phyloP scores from a whole-genome alignment of 805 yeast genomes.

The Ogataea sp. region DNA sequence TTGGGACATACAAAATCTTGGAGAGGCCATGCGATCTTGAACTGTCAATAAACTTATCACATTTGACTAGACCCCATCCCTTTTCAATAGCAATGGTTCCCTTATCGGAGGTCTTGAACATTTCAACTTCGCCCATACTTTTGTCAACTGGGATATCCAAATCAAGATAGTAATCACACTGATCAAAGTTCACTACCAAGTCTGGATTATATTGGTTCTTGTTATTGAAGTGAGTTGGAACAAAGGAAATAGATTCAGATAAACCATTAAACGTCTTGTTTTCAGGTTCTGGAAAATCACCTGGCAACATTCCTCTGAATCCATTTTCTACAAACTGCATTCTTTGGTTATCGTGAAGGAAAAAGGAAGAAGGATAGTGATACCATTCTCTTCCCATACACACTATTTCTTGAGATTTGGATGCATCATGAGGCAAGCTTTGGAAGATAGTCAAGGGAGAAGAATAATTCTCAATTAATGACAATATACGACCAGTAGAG shows the following conservation, averaged over 20 bases:
- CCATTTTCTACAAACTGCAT: constrained; percentile 66
- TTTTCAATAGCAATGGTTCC: constrained; percentile 11
- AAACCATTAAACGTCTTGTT: constrained; percentile 12
- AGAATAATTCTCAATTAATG: constrained; percentile 57
- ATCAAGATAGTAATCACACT: constrained; percentile 71
- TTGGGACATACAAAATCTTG: constrained; percentile 46
- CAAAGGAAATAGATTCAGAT: constrained; percentile 30
- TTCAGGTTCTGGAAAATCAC: constrained; percentile 54
- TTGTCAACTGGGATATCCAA: constrained; percentile 38
- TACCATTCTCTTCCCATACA: constrained; percentile 97
- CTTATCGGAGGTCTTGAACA: constrained; percentile 6
- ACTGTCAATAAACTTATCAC: constrained; percentile 45
- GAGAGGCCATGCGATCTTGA: constrained; percentile 47
- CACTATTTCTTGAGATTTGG: constrained; percentile 35
- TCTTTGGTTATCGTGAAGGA: constrained; percentile 57
- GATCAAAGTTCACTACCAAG: constrained; percentile 38
- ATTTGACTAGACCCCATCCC: constrained; percentile 41
- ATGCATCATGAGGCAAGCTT: constrained; percentile 24
- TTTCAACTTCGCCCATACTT: constrained; percentile 35
- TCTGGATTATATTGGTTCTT: constrained; percentile 55
- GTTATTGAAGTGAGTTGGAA: constrained; percentile 70
- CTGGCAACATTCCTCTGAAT: constrained; percentile 83
- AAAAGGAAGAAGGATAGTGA: constrained; percentile 82
- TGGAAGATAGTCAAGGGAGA: constrained; percentile 62
- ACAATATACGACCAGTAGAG: constrained; percentile 46